Evolutionary conservation across 2,329 filamentous ascomycete genomes (phyloP), one percentile per base, ranked within the genome.

Genomic region (Penicillium nordicum): DNA sequence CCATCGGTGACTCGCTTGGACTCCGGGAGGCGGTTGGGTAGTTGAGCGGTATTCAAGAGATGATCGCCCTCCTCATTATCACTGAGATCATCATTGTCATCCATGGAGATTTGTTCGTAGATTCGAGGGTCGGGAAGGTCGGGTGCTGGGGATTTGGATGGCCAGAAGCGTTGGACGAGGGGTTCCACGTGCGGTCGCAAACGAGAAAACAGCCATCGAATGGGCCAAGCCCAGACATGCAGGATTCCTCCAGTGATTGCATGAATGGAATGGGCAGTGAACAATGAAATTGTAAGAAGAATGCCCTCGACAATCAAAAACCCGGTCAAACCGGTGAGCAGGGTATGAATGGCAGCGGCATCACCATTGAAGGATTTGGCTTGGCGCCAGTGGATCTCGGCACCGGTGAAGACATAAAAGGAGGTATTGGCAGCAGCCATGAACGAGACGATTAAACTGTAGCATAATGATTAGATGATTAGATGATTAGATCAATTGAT

Each of bases 301-400:
- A 73, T 58, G 3, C 56, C 63, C 27, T 69, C 69, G 11, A 69
- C 67, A 30, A 73, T 64, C 4, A 72, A 41, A 36, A 72, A 71
- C 9, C 71, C 69, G 5, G 70, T 69, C 50, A 73, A 55, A 0
- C 71, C 71, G 8, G 69, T 66, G 14, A 72, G 58, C 0, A 73
- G 57, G 3, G 71, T 73, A 9, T 67, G 63, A 36, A 72, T 64
- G 25, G 70, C 69, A 8, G 70, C 70, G 2, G 71, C 68, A 52
- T 72, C 69, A 49, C 64, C 60, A 42, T 69, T 69, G 57, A 72
- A 72, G 30, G 64, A 62, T 30, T 63, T 66, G 40, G 69, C 67
- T 50, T 72, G 70, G 53, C 67, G 64, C 71, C 71, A 73, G 61
- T 73, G 71, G 40, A 73, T 72, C 57, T 73, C 71, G 29, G 71